Evolutionary conservation across 2,329 filamentous ascomycete genomes (phyloP), one percentile per base, ranked within the genome.

Genomic region (Graphium sp.): DNA sequence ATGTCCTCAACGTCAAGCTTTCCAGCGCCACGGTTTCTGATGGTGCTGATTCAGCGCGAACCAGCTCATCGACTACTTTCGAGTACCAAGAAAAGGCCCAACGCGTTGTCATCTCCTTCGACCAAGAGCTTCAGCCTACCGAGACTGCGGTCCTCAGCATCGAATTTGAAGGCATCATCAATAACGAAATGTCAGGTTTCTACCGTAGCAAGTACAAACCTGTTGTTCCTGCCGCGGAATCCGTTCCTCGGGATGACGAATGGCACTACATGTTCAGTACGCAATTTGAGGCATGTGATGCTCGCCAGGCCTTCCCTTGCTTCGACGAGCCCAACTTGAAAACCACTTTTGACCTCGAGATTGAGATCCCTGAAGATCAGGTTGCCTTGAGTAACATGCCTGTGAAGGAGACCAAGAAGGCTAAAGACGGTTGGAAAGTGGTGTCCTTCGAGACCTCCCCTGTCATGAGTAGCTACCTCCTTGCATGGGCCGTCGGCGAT

Each of bases 271-370:
- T 87, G 80, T 62, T 93, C 52, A 92, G 82, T 59, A 98, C 89
- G 27, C 89, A 98, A 50, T 98, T 98, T 47, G 89, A 98, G 60
- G 78, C 85, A 25, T 93, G 84, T 45, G 89, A 98, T 55, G 89
- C 89, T 35, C 77, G 89, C 38, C 69, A 85, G 39, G 87, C 89
- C 7, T 94, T 98, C 56, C 89, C 89, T 26, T 98, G 89, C 58
- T 95, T 95, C 46, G 89, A 98, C 47, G 89, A 98, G 58, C 89
- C 89, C 23, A 93, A 92, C 45, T 66, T 95, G 38, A 98, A 98
- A 58, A 83, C 89, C 8, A 87, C 84, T 3, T 95, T 94, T 46
- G 85, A 94, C 50, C 80, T 98, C 34, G 68, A 84, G 44, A 78
- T 98, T 37, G 87, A 95, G 56, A 68, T 94, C 26, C 87, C 89